These are phyloP conservation scores for Dryadomyces quercus-mongolicae DNA, from an alignment of 2,329 filamentous ascomycete species.

Conservation along the genomic window DNA sequence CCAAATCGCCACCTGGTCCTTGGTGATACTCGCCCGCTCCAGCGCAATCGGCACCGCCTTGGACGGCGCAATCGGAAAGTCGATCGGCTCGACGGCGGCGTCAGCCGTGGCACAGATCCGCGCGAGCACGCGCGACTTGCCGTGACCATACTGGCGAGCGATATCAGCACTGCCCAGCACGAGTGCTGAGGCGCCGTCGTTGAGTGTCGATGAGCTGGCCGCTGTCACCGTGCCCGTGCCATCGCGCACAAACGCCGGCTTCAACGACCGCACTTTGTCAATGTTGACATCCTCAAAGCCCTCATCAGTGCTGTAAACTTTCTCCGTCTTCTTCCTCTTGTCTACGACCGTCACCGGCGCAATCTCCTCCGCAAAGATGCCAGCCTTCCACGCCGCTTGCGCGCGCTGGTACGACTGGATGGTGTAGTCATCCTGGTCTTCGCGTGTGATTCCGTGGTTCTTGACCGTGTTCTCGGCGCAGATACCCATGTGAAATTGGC, in stretches of 20 bases:
- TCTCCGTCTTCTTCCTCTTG: slow-evolving; percentile 56
- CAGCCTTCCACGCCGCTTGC: slow-evolving; percentile 75
- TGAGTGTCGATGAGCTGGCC: slow-evolving; percentile 86
- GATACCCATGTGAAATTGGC: slow-evolving; percentile 95
- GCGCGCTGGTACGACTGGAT: slow-evolving; percentile 82
- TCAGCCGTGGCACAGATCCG: slow-evolving; percentile 78
- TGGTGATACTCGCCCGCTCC: slow-evolving; percentile 76
- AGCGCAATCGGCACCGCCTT: slow-evolving; percentile 88
- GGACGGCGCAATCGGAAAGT: slow-evolving; percentile 87
- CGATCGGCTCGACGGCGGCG: slow-evolving; percentile 79
- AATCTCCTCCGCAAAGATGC: slow-evolving; percentile 81
- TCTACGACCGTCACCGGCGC: slow-evolving; percentile 74
- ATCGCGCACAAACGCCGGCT: slow-evolving; percentile 81
- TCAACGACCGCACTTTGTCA: slow-evolving; percentile 75
- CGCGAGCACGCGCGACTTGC: slow-evolving; percentile 64
- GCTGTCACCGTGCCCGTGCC: slow-evolving; percentile 86
- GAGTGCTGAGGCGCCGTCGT: slow-evolving; percentile 85
- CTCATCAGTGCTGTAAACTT: slow-evolving; percentile 70
- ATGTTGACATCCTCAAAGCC: slow-evolving; percentile 78
- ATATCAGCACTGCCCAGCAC: slow-evolving; percentile 73
- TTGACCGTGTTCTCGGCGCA: slow-evolving; percentile 93
- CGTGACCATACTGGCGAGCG: slow-evolving; percentile 63
- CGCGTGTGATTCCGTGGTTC: slow-evolving; percentile 65
- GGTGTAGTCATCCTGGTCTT: slow-evolving; percentile 85
- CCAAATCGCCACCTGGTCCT: slow-evolving; percentile 88